Evolutionary conservation across 495 filamentous ascomycete species (phyloP).

Genomic region (Apodospora peruviana): DNA sequence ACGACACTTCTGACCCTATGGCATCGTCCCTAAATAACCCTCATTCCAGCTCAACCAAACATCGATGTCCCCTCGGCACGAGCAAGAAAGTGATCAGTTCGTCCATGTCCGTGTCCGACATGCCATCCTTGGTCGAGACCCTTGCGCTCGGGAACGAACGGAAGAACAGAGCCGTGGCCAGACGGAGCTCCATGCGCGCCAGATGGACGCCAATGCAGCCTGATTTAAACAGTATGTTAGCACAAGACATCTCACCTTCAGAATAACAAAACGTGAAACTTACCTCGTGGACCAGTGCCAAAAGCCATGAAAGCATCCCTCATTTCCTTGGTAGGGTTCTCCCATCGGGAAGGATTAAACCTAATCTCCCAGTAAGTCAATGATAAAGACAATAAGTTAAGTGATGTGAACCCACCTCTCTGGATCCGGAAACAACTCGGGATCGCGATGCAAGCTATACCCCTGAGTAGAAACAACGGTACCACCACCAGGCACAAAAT

Average conservation of each 20-base stretch:
- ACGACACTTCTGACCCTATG: too few species aligned
- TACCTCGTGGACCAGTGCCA: constrained; percentile 39
- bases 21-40: too few species aligned
- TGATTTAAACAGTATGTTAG: constrained; percentile 17
- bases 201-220: constrained; percentile 33
- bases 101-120: constrained; percentile 43
- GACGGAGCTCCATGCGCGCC: constrained; percentile 26
- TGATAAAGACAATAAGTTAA: too few species aligned
- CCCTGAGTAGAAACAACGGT: constrained; percentile 31
- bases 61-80: constrained; percentile 37
- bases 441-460: constrained; percentile 36
- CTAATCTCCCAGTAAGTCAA: too few species aligned
- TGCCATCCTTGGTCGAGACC: constrained; percentile 29
- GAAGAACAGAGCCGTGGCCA: constrained; percentile 26
- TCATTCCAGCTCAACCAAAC: too few species aligned
- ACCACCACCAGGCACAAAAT: constrained; percentile 20
- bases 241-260: too few species aligned
- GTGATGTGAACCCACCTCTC: constrained; percentile 25
- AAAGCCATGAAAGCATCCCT: constrained; percentile 50
- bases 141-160: constrained; percentile 23
- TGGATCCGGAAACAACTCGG: constrained; percentile 9
- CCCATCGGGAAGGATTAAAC: too few species aligned
- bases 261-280: too few species aligned
- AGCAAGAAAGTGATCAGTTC: constrained; percentile 37
- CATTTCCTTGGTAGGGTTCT: constrained; percentile 39